Conservation (phyloP, 192 early-diverging fungal species). For the Phycomyces nitens region DNA sequence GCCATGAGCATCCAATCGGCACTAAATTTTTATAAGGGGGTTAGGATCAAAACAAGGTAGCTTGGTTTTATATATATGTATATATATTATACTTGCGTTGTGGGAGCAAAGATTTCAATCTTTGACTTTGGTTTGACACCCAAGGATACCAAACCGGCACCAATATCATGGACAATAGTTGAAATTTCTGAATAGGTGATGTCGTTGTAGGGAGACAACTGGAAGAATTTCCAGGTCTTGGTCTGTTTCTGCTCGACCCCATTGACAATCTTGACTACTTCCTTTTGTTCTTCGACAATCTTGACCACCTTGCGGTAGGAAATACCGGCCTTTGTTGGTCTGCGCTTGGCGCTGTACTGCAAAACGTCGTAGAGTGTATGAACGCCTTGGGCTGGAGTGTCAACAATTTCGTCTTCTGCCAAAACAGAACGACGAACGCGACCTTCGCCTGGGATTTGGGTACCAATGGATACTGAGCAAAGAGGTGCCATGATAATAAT, state of each 20-base stretch:
- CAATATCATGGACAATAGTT: slow-evolving; percentile 49
- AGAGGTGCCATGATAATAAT: neutral
- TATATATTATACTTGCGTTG: slow-evolving; percentile 43
- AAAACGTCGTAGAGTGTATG: slow-evolving; percentile 71
- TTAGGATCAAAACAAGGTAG: too few species aligned
- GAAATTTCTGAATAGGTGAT: slow-evolving; percentile 69
- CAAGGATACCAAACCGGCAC: slow-evolving; percentile 68
- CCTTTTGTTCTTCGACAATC: slow-evolving; percentile 71
- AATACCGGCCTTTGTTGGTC: slow-evolving; percentile 57
- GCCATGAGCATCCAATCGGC: slow-evolving; percentile 34
- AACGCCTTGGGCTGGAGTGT: slow-evolving; percentile 45
- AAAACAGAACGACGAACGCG: slow-evolving; percentile 45
- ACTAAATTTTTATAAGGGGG: too few species aligned
- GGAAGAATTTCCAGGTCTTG: slow-evolving; percentile 81
- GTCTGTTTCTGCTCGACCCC: slow-evolving; percentile 57
- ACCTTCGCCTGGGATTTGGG: slow-evolving; percentile 25
- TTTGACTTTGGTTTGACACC: slow-evolving; percentile 46
- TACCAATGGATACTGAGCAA: slow-evolving; percentile 6
- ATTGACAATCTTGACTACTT: slow-evolving; percentile 54
- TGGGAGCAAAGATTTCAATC: slow-evolving; percentile 67
- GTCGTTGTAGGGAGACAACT: slow-evolving; percentile 76
- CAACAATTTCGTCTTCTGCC: slow-evolving; percentile 44
- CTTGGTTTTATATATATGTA: neutral
- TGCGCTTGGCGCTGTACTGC: slow-evolving; percentile 47
- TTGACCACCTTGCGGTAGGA: slow-evolving; percentile 65